phyloP scores from a whole-genome alignment of 1,139 yeast species.

The Nematodospora anomalae region DNA sequence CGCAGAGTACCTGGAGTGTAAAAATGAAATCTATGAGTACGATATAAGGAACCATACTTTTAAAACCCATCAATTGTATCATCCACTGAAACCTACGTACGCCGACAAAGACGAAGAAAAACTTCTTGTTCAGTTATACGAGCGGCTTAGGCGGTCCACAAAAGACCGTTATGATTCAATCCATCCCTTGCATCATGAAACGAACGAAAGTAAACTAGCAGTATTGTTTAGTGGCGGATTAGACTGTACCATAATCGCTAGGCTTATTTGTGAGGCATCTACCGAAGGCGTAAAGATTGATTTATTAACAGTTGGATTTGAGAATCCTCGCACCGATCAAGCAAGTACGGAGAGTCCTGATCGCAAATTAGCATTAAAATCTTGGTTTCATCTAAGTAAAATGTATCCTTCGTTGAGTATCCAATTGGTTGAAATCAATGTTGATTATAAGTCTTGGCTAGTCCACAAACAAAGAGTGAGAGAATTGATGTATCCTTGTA shows the following conservation, averaged over 20 bases:
- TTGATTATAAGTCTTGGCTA: conserved; percentile 66
- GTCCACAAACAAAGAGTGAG: conserved; percentile 52
- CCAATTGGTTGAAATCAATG: conserved; percentile 65
- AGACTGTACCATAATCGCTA: conserved; percentile 82
- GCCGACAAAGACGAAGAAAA: conserved; percentile 2
- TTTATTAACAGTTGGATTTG: conserved; percentile 91
- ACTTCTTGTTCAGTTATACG: conserved; percentile 20
- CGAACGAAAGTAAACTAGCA: conserved; percentile 45
- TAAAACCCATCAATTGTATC: conserved; percentile 4
- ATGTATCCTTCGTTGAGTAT: conserved; percentile 36
- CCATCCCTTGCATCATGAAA: conserved; percentile 46
- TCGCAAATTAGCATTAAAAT: conserved; percentile 63
- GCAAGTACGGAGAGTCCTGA: conserved; percentile 76
- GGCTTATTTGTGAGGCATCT: conserved; percentile 32
- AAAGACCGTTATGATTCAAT: conserved; percentile 55
- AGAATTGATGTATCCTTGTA: conserved; percentile 73
- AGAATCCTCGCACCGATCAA: conserved; percentile 76
- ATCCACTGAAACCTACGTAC: conserved; percentile 4
- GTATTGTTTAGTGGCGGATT: conserved; percentile 90
- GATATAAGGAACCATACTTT: conserved; percentile 23
- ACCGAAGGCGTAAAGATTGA: conserved; percentile 37
- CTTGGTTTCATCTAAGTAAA: conserved; percentile 52
- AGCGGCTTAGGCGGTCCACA: conserved; percentile 41
- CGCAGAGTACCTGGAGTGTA: conserved; percentile 50
- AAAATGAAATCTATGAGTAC: conserved; percentile 48